These are phyloP conservation scores for Tylopilus felleus DNA, from an alignment of 768 basidiomycete species.

Conservation along the genomic window DNA sequence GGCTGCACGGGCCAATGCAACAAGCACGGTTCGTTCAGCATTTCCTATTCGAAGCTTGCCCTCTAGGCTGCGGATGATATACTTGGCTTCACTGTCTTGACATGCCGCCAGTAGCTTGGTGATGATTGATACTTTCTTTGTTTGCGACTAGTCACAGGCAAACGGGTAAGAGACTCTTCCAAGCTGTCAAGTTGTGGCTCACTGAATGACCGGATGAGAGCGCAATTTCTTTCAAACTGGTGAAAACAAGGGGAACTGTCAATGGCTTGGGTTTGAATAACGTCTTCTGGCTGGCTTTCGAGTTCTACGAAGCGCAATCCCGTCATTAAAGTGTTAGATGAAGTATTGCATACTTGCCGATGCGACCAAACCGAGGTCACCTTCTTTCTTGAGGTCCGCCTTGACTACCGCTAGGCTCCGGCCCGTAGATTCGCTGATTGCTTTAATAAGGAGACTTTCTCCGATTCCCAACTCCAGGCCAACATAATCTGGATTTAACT, in stretches of 20 bases:
- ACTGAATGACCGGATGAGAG: conserved; percentile 81
- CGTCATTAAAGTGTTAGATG: not conserved
- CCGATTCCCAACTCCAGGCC: conserved; percentile 96
- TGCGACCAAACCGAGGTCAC: conserved; percentile 95
- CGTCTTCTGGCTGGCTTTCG: conserved; percentile 89
- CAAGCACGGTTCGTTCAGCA: conserved; percentile 92
- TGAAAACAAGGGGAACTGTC: conserved; percentile 86
- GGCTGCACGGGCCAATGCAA: conserved; percentile 88
- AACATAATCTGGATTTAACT: conserved; percentile 94
- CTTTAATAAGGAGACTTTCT: conserved; percentile 90
- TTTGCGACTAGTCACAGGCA: conserved; percentile 65
- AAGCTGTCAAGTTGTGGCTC: conserved; percentile 17
- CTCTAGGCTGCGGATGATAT: conserved; percentile 91
- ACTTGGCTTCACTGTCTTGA: conserved; percentile 90
- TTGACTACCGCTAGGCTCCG: conserved; percentile 80
- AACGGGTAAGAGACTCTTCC: not conserved
- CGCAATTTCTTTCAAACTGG: conserved; percentile 88
- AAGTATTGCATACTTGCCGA: conserved; percentile 52
- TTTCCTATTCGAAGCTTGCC: conserved; percentile 97
- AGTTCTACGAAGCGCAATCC: conserved; percentile 55
- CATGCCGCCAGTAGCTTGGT: conserved; percentile 92
- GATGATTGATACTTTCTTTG: conserved; percentile 92
- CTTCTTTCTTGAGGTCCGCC: conserved; percentile 89
- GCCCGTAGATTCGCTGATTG: conserved; percentile 94
- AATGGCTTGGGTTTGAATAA: conserved; percentile 92